Conservation (phyloP, 2,329 filamentous ascomycete species). For the Tolypocladium amazonense region DNA sequence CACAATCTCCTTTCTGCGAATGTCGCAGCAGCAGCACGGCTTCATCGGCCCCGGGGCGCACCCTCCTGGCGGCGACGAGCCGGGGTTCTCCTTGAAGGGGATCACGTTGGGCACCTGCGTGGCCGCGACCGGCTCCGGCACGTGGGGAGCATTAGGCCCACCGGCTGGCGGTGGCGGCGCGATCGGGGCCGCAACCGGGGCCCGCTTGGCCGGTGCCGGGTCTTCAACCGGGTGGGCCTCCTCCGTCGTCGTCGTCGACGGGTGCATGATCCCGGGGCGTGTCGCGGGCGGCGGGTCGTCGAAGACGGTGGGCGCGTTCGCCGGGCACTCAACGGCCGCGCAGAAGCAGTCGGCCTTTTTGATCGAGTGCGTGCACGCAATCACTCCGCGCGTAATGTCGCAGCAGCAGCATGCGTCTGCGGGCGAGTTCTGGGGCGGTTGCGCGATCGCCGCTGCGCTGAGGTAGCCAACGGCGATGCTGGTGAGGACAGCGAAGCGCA, state of each 20-base stretch:
- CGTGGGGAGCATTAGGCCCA: not conserved
- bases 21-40: conserved; percentile 14
- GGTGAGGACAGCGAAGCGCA: conserved; percentile 13
- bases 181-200: too few species aligned
- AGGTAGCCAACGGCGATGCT: conserved; percentile 3
- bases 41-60: not conserved
- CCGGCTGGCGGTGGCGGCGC: not conserved
- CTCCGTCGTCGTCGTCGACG: not conserved
- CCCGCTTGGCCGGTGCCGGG: too few species aligned
- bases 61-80: not conserved
- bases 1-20: conserved; percentile 1
- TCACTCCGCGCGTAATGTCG: conserved; percentile 11
- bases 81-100: not conserved
- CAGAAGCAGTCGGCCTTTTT: conserved; percentile 15
- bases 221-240: too few species aligned
- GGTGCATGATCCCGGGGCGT: not conserved
- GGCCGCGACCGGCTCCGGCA: not conserved
- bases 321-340: conserved; percentile 13
- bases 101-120: not conserved
- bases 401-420: conserved; percentile 22
- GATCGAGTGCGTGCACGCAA: conserved; percentile 13
- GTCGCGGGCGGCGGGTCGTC: not conserved
- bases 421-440: conserved; percentile 1
- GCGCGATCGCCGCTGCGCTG: not conserved
- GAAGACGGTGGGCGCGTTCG: conserved; percentile 8